phyloP scores from a whole-genome alignment of 2,329 filamentous ascomycete genomes.

The Biscogniauxia marginata region DNA sequence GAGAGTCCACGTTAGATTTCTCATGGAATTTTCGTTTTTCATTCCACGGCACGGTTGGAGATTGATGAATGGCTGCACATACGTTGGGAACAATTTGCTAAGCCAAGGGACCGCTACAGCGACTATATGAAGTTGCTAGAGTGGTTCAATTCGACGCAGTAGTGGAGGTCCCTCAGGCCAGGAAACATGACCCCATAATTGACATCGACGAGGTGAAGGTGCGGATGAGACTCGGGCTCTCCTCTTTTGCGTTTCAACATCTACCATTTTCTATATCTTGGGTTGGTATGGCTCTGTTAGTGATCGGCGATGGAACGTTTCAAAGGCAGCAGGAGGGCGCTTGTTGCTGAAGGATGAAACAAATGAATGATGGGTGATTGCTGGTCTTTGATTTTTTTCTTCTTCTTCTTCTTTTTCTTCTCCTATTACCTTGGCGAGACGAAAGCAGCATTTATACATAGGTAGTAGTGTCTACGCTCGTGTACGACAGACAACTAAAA shows the following conservation, averaged over 20 bases:
- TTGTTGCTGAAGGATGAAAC: no score
- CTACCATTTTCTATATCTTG: conserved; percentile 26
- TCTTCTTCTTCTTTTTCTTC: no score
- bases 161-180: no score
- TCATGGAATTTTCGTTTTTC: conserved; percentile 7
- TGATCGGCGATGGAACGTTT: no score
- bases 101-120: background rate
- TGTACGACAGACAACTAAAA: no score
- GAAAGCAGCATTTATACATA: no score
- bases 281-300: conserved; percentile 12
- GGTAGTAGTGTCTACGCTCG: no score
- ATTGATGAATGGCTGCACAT: conserved; percentile 9
- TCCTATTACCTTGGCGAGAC: no score
- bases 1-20: conserved; percentile 22
- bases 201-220: no score
- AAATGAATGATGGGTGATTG: no score
- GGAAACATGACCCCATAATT: background rate
- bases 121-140: background rate
- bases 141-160: background rate
- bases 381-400: no score
- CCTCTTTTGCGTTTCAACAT: conserved; percentile 13
- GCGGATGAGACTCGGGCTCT: background rate
- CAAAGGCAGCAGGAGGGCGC: no score
- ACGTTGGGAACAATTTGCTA: background rate
- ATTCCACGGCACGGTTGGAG: conserved; percentile 11